phyloP scores from a whole-genome alignment of 768 basidiomycete species.

The Psilocybe tampanensis region DNA sequence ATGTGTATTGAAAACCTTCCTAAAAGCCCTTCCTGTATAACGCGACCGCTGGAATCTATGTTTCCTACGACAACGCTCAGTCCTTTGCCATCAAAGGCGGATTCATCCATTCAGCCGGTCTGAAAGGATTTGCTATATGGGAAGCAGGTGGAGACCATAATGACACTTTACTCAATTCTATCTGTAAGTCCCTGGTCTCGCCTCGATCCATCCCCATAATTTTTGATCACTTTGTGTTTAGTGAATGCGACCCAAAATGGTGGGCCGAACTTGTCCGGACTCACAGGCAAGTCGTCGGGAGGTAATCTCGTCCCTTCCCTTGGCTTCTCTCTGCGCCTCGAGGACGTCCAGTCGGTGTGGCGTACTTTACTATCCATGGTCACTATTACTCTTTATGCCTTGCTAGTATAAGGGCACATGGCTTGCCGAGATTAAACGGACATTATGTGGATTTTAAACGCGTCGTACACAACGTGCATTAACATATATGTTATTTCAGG shows the following conservation, averaged over 20 bases:
- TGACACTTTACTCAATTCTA: constrained; percentile 64
- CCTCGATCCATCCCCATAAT: not conserved
- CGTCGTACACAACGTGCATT: constrained; percentile 2
- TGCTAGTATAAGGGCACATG: constrained; percentile 2
- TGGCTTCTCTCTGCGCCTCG: constrained; percentile 4
- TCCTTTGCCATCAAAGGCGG: constrained; percentile 66
- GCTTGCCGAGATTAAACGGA: constrained; percentile 11
- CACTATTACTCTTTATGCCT: constrained; percentile 6
- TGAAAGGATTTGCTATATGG: constrained; percentile 76
- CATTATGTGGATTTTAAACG: constrained; percentile 13
- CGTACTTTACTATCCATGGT: constrained; percentile 3
- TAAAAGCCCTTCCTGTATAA: constrained; percentile 72
- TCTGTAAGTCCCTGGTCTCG: constrained; percentile 36
- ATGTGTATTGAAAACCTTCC: constrained; percentile 1
- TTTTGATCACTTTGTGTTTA: constrained; percentile 10
- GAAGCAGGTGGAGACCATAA: constrained; percentile 67
- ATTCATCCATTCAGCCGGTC: constrained; percentile 52
- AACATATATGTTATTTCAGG: not conserved
- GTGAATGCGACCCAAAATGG: constrained; percentile 26
- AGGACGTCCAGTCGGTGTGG: constrained; percentile 10
- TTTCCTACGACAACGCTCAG: constrained; percentile 65
- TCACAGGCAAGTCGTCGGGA: not conserved
- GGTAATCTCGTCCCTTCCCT: constrained; percentile 1
- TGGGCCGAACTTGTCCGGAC: constrained; percentile 10
- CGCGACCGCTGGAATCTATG: constrained; percentile 48